These are phyloP conservation scores for Echria macrotheca DNA, from an alignment of 495 filamentous ascomycete species.

Conservation along the genomic window DNA sequence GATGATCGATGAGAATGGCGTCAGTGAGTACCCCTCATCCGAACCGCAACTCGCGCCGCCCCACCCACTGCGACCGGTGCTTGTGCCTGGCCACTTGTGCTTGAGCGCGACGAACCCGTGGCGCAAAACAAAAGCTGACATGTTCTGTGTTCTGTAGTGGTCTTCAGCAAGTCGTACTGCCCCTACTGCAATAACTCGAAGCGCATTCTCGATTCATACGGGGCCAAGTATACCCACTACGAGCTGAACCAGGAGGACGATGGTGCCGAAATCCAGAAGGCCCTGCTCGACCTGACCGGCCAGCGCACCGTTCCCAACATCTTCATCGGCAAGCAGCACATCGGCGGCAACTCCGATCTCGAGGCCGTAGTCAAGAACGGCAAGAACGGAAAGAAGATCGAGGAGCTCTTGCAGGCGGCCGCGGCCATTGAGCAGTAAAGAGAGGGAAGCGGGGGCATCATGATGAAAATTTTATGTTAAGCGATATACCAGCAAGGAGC, in stretches of 20 bases:
- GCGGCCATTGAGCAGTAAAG: conserved; percentile 38
- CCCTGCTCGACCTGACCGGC: conserved; percentile 69
- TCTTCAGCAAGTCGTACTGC: conserved; percentile 96
- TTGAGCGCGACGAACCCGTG: not conserved
- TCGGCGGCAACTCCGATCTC: conserved; percentile 94
- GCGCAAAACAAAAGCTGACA: no score
- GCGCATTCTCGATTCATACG: conserved; percentile 57
- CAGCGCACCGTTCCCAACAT: conserved; percentile 93
- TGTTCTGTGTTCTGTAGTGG: conserved; percentile 59
- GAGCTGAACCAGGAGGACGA: conserved; percentile 86
- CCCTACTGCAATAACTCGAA: conserved; percentile 88
- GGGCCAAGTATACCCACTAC: conserved; percentile 67
- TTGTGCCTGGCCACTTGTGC: not conserved
- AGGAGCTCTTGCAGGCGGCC: conserved; percentile 34
- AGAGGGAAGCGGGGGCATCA: not conserved
- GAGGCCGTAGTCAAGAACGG: conserved; percentile 46
- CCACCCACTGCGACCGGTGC: not conserved
- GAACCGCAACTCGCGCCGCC: not conserved
- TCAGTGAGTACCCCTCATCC: conserved; percentile 54
- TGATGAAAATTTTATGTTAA: not conserved
- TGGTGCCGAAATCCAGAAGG: conserved; percentile 75
- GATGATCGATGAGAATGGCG: conserved; percentile 88
- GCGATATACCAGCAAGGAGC: not conserved
- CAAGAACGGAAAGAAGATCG: conserved; percentile 36
- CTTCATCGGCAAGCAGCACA: conserved; percentile 84